phyloP scores from a whole-genome alignment of 31 red algal genomes.

The Bonnemaisonia californica region DNA sequence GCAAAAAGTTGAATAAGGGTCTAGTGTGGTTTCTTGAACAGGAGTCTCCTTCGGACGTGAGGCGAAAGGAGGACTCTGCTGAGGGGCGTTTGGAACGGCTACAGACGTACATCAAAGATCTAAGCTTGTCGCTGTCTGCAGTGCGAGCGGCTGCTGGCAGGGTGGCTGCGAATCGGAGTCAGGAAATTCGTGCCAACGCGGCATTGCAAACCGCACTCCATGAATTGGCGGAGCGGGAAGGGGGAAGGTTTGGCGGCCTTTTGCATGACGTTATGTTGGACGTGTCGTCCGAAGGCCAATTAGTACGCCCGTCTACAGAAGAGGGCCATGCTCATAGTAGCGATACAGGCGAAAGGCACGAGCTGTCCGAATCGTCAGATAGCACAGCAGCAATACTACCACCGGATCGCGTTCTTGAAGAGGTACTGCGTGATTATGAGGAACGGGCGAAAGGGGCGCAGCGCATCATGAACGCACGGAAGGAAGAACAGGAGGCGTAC shows the following conservation, averaged over 20 bases:
- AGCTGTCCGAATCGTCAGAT: not conserved
- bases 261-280: slow-evolving; percentile 16
- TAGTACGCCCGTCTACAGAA: too few species aligned
- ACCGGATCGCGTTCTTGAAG: slow-evolving; percentile 23
- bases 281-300: not conserved
- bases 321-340: not conserved
- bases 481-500: slow-evolving; percentile 77
- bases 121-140: slow-evolving; percentile 29
- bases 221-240: slow-evolving; percentile 50
- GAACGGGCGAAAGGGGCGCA: slow-evolving; percentile 59
- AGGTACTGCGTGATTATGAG: slow-evolving; percentile 63
- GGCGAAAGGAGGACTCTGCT: slow-evolving; percentile 17
- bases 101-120: slow-evolving; percentile 54
- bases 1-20: slow-evolving; percentile 50
- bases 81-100: slow-evolving; percentile 59
- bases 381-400: not conserved
- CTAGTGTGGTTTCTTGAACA: slow-evolving; percentile 62
- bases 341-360: too few species aligned
- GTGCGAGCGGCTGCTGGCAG: slow-evolving; percentile 30
- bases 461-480: slow-evolving; percentile 57
- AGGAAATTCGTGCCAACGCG: slow-evolving; percentile 5
- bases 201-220: slow-evolving; percentile 39
- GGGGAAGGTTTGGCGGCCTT: slow-evolving; percentile 42
- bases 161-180: slow-evolving; percentile 13
- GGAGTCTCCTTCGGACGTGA: not conserved